Conservation (phyloP, 257 asterid species). For the Capsicum pubescens region DNA sequence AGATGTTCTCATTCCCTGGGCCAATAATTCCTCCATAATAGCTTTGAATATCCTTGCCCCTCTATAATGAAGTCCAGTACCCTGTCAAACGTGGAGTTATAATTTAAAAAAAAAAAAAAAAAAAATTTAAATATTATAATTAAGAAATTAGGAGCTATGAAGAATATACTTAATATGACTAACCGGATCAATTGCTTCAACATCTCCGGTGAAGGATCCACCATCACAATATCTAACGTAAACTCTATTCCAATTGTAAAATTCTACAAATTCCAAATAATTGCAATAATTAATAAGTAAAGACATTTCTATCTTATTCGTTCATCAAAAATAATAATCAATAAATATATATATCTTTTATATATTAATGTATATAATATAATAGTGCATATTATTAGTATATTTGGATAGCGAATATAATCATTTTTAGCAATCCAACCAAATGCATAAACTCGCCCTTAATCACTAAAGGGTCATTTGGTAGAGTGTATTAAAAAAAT, state of each 20-base stretch:
- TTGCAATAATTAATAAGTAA: background rate
- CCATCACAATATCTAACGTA: constrained; percentile 93
- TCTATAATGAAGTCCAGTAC: constrained; percentile 26
- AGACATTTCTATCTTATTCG: background rate
- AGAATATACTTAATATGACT: background rate
- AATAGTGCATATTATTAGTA: no score
- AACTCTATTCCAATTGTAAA: constrained; percentile 92
- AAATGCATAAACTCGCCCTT: no score
- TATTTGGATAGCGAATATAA: no score
- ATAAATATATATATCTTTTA: no score
- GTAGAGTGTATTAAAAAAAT: no score
- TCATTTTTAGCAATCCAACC: no score
- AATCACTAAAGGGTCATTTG: no score
- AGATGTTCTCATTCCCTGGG: constrained; percentile 20
- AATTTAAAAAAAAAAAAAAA: background rate
- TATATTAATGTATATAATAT: no score
- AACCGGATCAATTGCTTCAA: constrained; percentile 44
- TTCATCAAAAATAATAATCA: background rate
- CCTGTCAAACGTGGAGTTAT: background rate
- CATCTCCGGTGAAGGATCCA: constrained; percentile 89
- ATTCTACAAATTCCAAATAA: constrained; percentile 46
- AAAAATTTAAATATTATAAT: background rate
- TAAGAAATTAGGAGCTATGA: background rate
- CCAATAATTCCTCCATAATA: constrained; percentile 27
- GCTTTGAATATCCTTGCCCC: constrained; percentile 32